phyloP scores from a whole-genome alignment of 1,139 yeast genomes.

The Sugiyamaella castrensis region DNA sequence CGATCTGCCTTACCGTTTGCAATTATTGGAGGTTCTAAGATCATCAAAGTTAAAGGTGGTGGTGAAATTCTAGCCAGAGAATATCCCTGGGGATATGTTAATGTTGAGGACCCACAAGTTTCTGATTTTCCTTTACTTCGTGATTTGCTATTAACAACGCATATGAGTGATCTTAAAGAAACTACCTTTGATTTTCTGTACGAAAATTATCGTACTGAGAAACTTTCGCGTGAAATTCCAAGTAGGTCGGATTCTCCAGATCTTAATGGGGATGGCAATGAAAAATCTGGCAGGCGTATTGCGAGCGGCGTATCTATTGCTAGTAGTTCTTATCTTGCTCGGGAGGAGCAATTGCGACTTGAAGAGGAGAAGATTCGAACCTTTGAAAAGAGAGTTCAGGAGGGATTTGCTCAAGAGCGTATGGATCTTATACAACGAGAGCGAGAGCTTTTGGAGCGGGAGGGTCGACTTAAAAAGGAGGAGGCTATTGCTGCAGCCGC shows the following conservation, averaged over 20 bases:
- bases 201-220: conserved; percentile 90
- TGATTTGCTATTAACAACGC: conserved; percentile 81
- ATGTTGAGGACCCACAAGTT: conserved; percentile 77
- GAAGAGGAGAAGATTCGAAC: conserved; percentile 43
- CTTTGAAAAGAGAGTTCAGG: conserved; percentile 73
- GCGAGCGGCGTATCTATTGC: conserved; percentile 20
- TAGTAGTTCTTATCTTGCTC: conserved; percentile 30
- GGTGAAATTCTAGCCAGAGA: conserved; percentile 54
- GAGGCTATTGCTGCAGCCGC: conserved; percentile 5
- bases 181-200: conserved; percentile 89
- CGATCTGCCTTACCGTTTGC: conserved; percentile 84
- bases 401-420: conserved; percentile 79
- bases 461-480: conserved; percentile 52
- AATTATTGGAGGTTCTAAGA: conserved; percentile 60
- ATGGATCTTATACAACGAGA: conserved; percentile 87
- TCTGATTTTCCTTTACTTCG: conserved; percentile 79
- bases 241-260: conserved; percentile 16
- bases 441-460: conserved; percentile 78
- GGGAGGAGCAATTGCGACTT: conserved; percentile 42
- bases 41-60: conserved; percentile 54
- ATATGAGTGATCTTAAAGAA: conserved; percentile 86
- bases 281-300: conserved; percentile 11
- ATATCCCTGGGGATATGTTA: conserved; percentile 92
- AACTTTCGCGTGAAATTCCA: conserved; percentile 51
- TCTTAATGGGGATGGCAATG: conserved; percentile 1